Base-by-base conservation (phyloP, 2,329 filamentous ascomycete species). In the Fusarium albidum region DNA sequence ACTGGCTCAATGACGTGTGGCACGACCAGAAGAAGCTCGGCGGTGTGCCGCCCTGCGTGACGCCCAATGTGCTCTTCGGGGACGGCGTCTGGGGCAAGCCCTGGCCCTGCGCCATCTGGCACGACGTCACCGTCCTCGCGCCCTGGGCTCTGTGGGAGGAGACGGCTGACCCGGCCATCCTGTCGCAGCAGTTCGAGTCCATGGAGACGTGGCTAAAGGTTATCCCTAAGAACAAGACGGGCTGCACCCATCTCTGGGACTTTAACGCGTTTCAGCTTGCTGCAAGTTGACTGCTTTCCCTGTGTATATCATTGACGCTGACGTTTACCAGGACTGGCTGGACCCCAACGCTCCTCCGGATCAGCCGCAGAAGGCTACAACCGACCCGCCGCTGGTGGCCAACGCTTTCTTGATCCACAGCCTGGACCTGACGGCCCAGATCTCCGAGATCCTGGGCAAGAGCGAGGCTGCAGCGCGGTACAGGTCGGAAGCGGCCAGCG, bases 381-480 rank as follows among this genome's bases (percentile, higher is more conserved):
- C 79, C 0, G 68, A 75, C 31, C 65, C 70, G 1, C 66, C 69
- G 4, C 69, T 78, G 2, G 77, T 81, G 1, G 76, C 78, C 1
- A 77, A 82, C 47, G 77, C 77, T 3, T 81, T 79, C 51, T 69
- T 81, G 2, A 71, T 79, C 2, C 72, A 75, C 37, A 74, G 79
- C 17, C 77, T 77, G 0, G 63, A 68, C 7, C 49, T 78, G 0
- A 67, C 78, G 3, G 65, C 68, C 2, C 64, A 71, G 10, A 73
- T 79, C 18, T 71, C 71, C 2, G 49, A 51, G 1, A 53, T 66
- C 0, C 65, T 81, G 0, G 68, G 70, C 0, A 56, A 72, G 5
- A 49, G 54, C 0, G 65, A 69, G 1, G 32, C 49, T 1, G 31
- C 32, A 3, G 12, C 43, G 2, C 35, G 44, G 4, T 67, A 66